Evolutionary conservation across 345 rosid genomes (phyloP), one percentile per base, ranked within the genome.

Genomic region (Eucalyptus tenuipes): DNA sequence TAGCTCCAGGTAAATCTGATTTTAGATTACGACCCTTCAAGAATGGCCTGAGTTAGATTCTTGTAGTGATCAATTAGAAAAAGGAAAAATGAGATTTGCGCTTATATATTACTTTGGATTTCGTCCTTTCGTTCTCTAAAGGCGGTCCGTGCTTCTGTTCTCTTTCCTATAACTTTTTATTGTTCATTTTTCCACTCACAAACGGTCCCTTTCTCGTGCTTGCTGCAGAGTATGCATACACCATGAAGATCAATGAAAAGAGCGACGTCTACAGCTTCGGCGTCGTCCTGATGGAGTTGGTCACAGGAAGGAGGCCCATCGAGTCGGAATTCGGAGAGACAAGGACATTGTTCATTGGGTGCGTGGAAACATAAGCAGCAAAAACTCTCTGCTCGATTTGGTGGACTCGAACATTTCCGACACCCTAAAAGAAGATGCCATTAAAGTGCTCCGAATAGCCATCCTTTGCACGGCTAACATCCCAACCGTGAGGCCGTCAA

Each of bases 221-320:
- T 85, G 31, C 79, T 37, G 90, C 95, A 97, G 99, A 97, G 88
- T 94, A 93, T 79, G 98, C 96, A 52, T 97, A 93, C 93, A 92
- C 95, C 7, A 87, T 85, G 71, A 93, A 93, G 86, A 87, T 95
- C 86, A 94, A 88, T 10, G 96, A 94, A 94, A 96, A 96, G 94
- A 95, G 97, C 7, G 99, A 97, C 9, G 98, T 97, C 68, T 97
- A 96, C 90, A 96, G 99, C 88, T 97, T 96, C 2, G 99, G 99
- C 3, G 97, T 97, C 17, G 99, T 97, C 37, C 92, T 97, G 49
- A 88, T 95, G 97, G 99, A 97, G 85, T 86, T 97, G 93, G 96
- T 94, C 45, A 95, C 98, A 2, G 98, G 99, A 71, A 96, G 91
- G 90, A 94, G 92, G 91, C 97, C 99, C 0, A 88, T 90, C 29